Percentiles rank a stretch among this genome's conserved stretches.
Evolutionary conservation across 2,329 filamentous ascomycete genomes (phyloP).

Genomic region (Hawksworthiomyces lignivorus): DNA sequence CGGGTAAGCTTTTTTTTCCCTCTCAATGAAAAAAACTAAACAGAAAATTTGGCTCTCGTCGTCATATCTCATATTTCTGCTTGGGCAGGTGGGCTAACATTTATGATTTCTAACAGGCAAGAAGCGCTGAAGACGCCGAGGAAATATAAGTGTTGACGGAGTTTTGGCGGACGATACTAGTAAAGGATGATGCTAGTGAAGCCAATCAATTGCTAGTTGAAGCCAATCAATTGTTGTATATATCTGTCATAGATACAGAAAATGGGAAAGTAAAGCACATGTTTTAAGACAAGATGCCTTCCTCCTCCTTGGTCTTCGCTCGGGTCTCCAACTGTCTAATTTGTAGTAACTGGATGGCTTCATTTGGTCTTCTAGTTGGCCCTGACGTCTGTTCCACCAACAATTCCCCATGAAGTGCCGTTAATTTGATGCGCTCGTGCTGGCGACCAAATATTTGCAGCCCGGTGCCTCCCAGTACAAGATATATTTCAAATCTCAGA

Average conservation of each 20-base stretch:
- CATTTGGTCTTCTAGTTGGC: too few species aligned
- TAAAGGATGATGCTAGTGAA: not conserved
- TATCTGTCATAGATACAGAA: conserved; percentile 11
- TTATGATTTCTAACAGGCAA: conserved; percentile 2
- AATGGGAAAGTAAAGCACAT: not conserved
- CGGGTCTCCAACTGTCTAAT: not conserved
- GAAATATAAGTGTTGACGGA: conserved; percentile 2
- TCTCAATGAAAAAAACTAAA: not conserved
- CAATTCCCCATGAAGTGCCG: too few species aligned
- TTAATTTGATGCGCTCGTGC: too few species aligned
- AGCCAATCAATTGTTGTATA: conserved; percentile 7
- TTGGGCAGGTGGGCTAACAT: too few species aligned
- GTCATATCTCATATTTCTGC: not conserved
- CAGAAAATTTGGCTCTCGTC: not conserved
- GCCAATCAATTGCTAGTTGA: too few species aligned
- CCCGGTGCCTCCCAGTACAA: too few species aligned
- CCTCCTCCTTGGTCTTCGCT: not conserved
- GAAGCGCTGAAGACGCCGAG: conserved; percentile 6
- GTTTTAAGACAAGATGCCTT: not conserved
- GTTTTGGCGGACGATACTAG: not conserved
- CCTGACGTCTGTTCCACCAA: too few species aligned
- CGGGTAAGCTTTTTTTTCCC: conserved; percentile 37
- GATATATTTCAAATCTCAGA: too few species aligned
- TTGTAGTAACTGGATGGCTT: too few species aligned
- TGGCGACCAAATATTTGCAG: too few species aligned